phyloP scores from a whole-genome alignment of 2,329 filamentous ascomycete species.

The Myriosclerotinia curreyana region DNA sequence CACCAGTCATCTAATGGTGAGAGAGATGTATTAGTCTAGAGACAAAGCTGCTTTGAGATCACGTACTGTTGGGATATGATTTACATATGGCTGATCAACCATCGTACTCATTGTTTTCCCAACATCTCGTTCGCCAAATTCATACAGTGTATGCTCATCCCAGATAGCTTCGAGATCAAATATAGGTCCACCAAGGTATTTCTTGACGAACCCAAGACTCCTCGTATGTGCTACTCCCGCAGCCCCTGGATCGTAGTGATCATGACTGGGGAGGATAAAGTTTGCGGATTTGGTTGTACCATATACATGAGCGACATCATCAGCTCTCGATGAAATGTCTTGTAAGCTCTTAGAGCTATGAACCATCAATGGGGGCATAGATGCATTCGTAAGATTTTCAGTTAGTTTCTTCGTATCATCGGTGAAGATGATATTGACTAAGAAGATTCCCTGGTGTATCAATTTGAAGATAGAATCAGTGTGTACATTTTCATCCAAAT shows the following conservation, averaged over 20 bases:
- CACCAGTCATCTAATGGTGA: slow-evolving; percentile 49
- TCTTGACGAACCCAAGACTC: slow-evolving; percentile 63
- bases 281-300: slow-evolving; percentile 19
- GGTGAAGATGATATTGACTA: slow-evolving; percentile 2
- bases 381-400: background rate
- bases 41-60: background rate
- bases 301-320: slow-evolving; percentile 21
- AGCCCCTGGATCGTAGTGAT: slow-evolving; percentile 44
- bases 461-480: slow-evolving; percentile 1
- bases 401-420: background rate
- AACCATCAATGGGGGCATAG: slow-evolving; percentile 14
- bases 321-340: background rate
- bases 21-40: background rate
- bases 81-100: slow-evolving; percentile 77
- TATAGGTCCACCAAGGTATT: slow-evolving; percentile 58
- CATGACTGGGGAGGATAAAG: slow-evolving; percentile 29
- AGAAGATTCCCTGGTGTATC: slow-evolving; percentile 7
- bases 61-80: slow-evolving; percentile 67
- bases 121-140: slow-evolving; percentile 67
- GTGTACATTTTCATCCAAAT: background rate
- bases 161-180: slow-evolving; percentile 77
- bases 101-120: slow-evolving; percentile 76
- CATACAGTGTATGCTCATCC: slow-evolving; percentile 73
- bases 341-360: slow-evolving; percentile 12
- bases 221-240: slow-evolving; percentile 60